Conservation (phyloP, 208 protist species). For the Trypanosoma lewisi region DNA sequence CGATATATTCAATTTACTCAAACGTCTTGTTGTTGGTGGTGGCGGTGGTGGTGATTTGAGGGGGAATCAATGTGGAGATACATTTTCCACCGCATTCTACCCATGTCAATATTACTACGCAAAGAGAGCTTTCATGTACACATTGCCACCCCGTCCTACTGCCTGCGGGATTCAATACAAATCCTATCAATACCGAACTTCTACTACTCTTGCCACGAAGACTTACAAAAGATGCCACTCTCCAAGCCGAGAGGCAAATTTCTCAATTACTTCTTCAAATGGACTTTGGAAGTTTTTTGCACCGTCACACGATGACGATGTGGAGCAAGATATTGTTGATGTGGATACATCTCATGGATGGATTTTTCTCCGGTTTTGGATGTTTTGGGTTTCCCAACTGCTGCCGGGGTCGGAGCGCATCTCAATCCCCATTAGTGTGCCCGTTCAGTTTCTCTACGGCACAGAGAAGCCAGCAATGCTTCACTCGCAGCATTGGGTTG, state of each 20-base stretch:
- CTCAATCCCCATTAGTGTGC: constrained; percentile 54
- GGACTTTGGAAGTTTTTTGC: neutral
- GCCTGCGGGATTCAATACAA: constrained; percentile 7
- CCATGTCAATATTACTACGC: constrained; percentile 14
- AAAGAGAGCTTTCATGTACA: neutral
- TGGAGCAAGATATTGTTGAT: constrained; percentile 1
- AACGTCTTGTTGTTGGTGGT: neutral
- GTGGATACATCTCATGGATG: constrained; percentile 27
- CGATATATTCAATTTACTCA: constrained; percentile 4
- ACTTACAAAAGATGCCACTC: neutral
- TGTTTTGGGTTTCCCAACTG: constrained; percentile 9
- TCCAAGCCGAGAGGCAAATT: neutral
- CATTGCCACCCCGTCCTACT: constrained; percentile 3
- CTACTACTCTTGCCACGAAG: neutral
- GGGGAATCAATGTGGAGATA: neutral
- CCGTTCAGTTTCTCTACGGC: constrained; percentile 76
- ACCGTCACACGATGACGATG: neutral
- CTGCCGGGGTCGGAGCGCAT: constrained; percentile 53
- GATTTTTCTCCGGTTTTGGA: constrained; percentile 49
- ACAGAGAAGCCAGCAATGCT: constrained; percentile 45
- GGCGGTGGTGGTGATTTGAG: neutral
- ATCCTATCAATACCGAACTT: neutral
- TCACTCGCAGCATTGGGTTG: constrained; percentile 60
- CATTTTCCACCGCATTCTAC: neutral
- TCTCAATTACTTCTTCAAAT: neutral